Conservation (phyloP, 2,329 filamentous ascomycete genomes). For the Xylariaceae sp. region DNA sequence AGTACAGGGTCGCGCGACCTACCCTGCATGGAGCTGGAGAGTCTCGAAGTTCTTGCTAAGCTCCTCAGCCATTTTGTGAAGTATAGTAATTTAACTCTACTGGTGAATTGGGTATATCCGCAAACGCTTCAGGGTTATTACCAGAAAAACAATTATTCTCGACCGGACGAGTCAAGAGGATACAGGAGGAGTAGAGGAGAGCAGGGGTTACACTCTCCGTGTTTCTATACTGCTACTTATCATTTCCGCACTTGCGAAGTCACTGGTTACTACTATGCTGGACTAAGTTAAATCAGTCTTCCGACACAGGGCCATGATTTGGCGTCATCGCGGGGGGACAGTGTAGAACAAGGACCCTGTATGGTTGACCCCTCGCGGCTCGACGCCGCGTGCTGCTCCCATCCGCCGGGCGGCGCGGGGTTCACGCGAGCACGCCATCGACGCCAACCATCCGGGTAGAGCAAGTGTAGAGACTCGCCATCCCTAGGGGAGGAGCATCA, state of each 20-base stretch:
- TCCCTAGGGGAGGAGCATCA: too few relatives aligned
- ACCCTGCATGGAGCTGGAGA: slow-evolving; percentile 81
- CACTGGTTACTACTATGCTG: not conserved
- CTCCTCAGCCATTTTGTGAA: slow-evolving; percentile 39
- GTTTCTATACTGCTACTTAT: not conserved
- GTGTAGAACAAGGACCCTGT: slow-evolving; percentile 1
- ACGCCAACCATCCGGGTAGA: slow-evolving; percentile 14
- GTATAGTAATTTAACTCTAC: slow-evolving; percentile 3
- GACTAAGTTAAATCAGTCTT: slow-evolving; percentile 1
- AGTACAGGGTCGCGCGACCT: slow-evolving; percentile 31
- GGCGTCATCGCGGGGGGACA: slow-evolving; percentile 16
- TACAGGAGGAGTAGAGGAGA: not conserved
- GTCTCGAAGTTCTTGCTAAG: slow-evolving; percentile 71
- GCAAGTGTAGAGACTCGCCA: too few relatives aligned
- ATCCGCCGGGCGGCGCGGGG: slow-evolving; percentile 9
- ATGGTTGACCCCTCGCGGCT: not conserved
- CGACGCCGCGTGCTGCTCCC: not conserved
- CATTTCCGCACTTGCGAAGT: not conserved
- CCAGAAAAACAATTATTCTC: too few relatives aligned
- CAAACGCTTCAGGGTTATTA: too few relatives aligned
- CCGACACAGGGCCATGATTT: slow-evolving; percentile 12
- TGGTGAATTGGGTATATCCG: not conserved
- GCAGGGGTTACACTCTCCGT: not conserved
- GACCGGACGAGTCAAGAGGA: not conserved
- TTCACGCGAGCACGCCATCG: slow-evolving; percentile 20